Evolutionary conservation across 495 filamentous ascomycete genomes (phyloP).

Genomic region (Aspergillus panamensis): DNA sequence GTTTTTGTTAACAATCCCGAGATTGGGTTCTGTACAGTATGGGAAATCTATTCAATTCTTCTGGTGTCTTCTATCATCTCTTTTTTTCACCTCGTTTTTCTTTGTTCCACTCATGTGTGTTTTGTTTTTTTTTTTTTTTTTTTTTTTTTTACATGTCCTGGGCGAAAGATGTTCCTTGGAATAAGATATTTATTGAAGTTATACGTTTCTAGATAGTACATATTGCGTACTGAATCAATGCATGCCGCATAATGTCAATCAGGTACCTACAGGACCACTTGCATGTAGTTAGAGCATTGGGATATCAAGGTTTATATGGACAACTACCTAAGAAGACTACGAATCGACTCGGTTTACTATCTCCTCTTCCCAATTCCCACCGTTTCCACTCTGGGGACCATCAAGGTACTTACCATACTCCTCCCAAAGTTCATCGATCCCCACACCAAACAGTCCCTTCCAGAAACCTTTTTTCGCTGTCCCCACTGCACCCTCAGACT

Average conservation of each 20-base stretch:
- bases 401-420: slow-evolving; percentile 59
- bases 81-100: slow-evolving; percentile 23
- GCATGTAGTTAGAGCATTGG: background rate
- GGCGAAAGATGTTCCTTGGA: background rate
- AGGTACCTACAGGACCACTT: background rate
- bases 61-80: slow-evolving; percentile 32
- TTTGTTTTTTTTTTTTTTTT: slow-evolving; percentile 20
- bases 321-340: slow-evolving; percentile 5
- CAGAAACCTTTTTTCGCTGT: slow-evolving; percentile 52
- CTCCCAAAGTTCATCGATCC: slow-evolving; percentile 67
- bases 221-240: slow-evolving; percentile 29
- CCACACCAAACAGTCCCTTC: slow-evolving; percentile 60
- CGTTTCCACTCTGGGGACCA: slow-evolving; percentile 1
- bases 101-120: slow-evolving; percentile 1
- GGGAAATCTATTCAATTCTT: slow-evolving; percentile 39
- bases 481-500: slow-evolving; percentile 5
- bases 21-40: slow-evolving; percentile 46
- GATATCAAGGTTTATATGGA: background rate
- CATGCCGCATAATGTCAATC: slow-evolving; percentile 19
- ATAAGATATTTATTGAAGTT: slow-evolving; percentile 4
- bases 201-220: slow-evolving; percentile 24
- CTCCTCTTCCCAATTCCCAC: slow-evolving; percentile 33
- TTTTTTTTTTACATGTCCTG: slow-evolving; percentile 4
- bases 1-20: slow-evolving; percentile 30
- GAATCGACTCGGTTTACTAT: slow-evolving; percentile 21